phyloP scores from a whole-genome alignment of 495 filamentous ascomycete species.

The Sphaerosporella brunnea region DNA sequence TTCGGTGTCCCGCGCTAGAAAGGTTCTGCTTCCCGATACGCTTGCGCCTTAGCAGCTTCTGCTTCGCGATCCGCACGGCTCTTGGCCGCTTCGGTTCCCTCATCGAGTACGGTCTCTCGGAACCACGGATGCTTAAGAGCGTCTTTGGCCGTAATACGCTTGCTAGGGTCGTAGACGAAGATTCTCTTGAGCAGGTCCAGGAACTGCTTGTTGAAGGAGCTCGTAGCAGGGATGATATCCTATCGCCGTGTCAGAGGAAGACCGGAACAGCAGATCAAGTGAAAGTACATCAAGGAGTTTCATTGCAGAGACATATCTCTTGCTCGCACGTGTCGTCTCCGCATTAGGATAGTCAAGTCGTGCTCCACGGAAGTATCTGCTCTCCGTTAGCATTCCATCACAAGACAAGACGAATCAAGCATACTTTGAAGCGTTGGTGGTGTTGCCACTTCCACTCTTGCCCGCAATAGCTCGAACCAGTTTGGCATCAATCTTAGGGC shows the following conservation, averaged over 20 bases:
- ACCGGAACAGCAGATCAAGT: neutral
- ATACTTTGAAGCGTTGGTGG: conserved; percentile 60
- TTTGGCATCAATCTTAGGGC: conserved; percentile 49
- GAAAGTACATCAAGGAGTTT: conserved; percentile 60
- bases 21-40: conserved; percentile 6
- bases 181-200: conserved; percentile 75
- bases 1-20: too few species aligned
- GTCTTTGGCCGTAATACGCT: conserved; percentile 78
- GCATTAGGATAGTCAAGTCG: conserved; percentile 75
- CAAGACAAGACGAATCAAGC: conserved; percentile 22
- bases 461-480: conserved; percentile 59
- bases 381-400: neutral
- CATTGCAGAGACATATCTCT: conserved; percentile 91
- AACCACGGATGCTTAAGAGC: conserved; percentile 92
- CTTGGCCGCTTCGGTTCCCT: conserved; percentile 81
- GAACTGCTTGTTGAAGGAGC: conserved; percentile 64
- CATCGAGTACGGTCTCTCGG: conserved; percentile 64
- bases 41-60: conserved; percentile 17
- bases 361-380: conserved; percentile 70
- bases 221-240: conserved; percentile 76
- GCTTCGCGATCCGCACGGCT: conserved; percentile 41
- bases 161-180: conserved; percentile 84
- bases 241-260: conserved; percentile 24
- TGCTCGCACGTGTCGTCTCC: conserved; percentile 75
- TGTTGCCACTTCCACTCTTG: conserved; percentile 33